Base-by-base conservation (phyloP, 176 grass and related monocot species). In the Cenchrus fungigraminus region DNA sequence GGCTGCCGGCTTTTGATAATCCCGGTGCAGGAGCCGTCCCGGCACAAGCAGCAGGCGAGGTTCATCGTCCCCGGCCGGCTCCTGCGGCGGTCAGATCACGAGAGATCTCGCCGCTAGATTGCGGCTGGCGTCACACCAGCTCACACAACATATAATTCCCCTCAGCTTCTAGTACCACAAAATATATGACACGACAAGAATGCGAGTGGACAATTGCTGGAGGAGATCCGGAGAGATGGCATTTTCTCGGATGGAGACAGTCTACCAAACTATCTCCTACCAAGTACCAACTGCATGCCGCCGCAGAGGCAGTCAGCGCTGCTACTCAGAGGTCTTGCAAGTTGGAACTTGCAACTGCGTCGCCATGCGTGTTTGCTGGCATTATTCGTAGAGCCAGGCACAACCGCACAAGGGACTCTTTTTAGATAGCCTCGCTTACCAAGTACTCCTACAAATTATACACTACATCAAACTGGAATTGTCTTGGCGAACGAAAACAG, bases 1-100 rank as follows among this genome's bases (percentile, higher is more conserved):
- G 64, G 64, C 31, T 25, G 79, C 79, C 52, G 79, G 71, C 25
- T 32, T 73, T 74, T 31, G 71, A 74, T 74, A 74, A 73, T 74
- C 49, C 71, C 49, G 9, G 9, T 3, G 12, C 4, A 1, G 49
- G 71, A 74, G 71, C 25, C 71, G 47, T 53, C 71, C 71, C 71
- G 49, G 49, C 25, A 15, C 25, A 53, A 51, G 46, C 25, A 19
- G 10, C 17, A 22, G 65, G 34, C 57, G 65, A 70, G 65, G 34
- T 81, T 43, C 79, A 57, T 56, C 68, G 65, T 70, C 53, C 52
- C 65, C 11, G 54, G 51, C 51, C 16, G 31, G 1, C 50, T 4
- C 1, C 50, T 29, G 76, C 65, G 65, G 79, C 32, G 63, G 65
- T 81, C 65, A 69, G 79, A 81, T 68, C 55, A 0, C 10, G 74